These are phyloP conservation scores for Plasmopara muralis DNA, from an alignment of 352 stramenopile genomes.

Conservation along the genomic window DNA sequence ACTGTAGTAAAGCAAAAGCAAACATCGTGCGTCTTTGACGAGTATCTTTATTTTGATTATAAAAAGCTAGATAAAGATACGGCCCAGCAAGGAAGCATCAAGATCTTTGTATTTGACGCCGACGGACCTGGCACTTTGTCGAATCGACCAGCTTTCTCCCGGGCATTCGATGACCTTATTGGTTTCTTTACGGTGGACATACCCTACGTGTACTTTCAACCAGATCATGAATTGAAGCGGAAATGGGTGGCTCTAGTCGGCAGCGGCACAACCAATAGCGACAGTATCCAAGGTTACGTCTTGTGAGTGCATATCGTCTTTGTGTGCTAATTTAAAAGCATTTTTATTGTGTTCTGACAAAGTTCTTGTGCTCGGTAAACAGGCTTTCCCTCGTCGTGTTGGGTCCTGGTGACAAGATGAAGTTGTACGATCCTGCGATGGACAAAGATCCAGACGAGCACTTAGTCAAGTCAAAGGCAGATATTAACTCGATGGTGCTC, in stretches of 20 bases:
- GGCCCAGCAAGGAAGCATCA: conserved; percentile 66
- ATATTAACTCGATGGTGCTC: conserved; percentile 77
- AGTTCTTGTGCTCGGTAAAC: conserved; percentile 2
- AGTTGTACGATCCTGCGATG: conserved; percentile 44
- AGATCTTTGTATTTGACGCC: conserved; percentile 80
- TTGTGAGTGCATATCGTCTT: conserved; percentile 30
- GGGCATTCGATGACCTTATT: conserved; percentile 68
- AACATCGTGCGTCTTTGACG: conserved; percentile 86
- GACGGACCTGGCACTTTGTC: conserved; percentile 34
- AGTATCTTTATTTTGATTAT: conserved; percentile 88
- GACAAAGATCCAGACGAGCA: conserved; percentile 35
- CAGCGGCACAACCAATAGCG: conserved; percentile 59
- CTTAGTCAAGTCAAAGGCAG: conserved; percentile 37
- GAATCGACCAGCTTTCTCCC: conserved; percentile 25
- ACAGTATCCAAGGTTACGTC: conserved; percentile 88
- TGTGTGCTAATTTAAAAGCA: not conserved
- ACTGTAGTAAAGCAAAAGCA: conserved; percentile 80
- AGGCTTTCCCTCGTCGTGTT: conserved; percentile 84
- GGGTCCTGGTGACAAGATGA: conserved; percentile 76
- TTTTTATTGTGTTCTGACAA: not conserved
- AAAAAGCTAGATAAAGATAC: conserved; percentile 66
- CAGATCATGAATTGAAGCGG: conserved; percentile 82
- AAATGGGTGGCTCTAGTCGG: conserved; percentile 88
- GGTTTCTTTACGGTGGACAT: conserved; percentile 83
- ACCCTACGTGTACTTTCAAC: conserved; percentile 77